Conservation (phyloP, 257 asterid genomes). For the Solanum neorickii region DNA sequence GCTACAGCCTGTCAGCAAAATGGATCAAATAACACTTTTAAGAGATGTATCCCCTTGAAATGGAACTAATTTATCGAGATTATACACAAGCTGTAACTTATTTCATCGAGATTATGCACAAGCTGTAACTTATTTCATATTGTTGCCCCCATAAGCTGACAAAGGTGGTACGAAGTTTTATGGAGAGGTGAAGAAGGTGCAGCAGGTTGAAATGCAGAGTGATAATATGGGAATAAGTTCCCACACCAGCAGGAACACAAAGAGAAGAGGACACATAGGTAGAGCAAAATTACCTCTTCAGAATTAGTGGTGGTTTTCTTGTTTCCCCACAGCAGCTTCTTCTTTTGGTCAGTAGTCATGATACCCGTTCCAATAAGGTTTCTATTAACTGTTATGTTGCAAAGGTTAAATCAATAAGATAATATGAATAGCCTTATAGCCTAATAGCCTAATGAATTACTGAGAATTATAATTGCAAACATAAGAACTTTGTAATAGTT, state of each 20-base stretch:
- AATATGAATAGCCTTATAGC: not conserved
- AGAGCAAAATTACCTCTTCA: conserved; percentile 60
- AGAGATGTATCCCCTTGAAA: not conserved
- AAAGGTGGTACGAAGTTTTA: not conserved
- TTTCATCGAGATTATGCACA: not conserved
- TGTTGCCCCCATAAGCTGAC: not conserved
- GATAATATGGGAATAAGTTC: not conserved
- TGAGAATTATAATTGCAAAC: not conserved
- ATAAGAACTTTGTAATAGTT: not conserved
- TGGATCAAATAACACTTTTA: not conserved
- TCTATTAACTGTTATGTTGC: conserved; percentile 52
- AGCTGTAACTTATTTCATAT: not conserved
- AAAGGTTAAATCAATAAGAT: not conserved
- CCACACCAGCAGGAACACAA: not conserved
- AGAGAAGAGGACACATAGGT: not conserved
- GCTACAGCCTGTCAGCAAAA: not conserved
- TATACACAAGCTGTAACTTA: not conserved
- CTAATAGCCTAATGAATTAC: not conserved
- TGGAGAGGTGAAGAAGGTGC: not conserved
- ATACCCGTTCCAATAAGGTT: conserved; percentile 85
- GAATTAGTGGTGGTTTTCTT: conserved; percentile 54
- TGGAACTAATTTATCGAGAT: not conserved
- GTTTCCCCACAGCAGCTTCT: conserved; percentile 96
- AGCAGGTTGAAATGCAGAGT: not conserved
- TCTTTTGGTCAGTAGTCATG: conserved; percentile 97